Conservation (phyloP, 2,329 filamentous ascomycete genomes). For the Phialophora macrospora region DNA sequence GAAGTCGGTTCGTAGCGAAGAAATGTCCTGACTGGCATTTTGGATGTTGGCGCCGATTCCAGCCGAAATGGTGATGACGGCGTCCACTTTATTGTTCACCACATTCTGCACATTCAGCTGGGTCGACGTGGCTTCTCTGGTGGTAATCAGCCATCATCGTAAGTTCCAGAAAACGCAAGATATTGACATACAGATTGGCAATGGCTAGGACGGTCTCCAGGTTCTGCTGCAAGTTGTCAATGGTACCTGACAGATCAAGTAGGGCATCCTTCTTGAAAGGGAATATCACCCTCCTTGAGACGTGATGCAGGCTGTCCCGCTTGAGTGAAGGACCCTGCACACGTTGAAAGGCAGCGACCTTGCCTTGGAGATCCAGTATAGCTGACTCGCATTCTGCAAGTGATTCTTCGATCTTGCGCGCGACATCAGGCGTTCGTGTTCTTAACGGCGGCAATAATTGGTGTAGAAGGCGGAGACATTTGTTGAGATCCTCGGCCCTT, state of each 20-base stretch:
- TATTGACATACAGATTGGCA: slow-evolving; percentile 3
- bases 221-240: slow-evolving; percentile 16
- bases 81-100: slow-evolving; percentile 11
- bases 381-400: not conserved
- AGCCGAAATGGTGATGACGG: slow-evolving; percentile 1
- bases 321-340: slow-evolving; percentile 7
- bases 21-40: not conserved
- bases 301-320: slow-evolving; percentile 7
- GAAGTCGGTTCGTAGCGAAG: slow-evolving; percentile 2
- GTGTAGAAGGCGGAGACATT: slow-evolving; percentile 3
- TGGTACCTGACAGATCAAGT: slow-evolving; percentile 3
- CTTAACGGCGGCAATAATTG: slow-evolving; percentile 12
- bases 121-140: slow-evolving; percentile 3
- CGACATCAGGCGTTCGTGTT: slow-evolving; percentile 3
- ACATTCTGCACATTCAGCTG: not conserved
- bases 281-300: slow-evolving; percentile 10
- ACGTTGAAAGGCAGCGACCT: slow-evolving; percentile 9
- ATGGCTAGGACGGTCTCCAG: slow-evolving; percentile 15
- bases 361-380: slow-evolving; percentile 1
- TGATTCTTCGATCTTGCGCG: slow-evolving; percentile 5
- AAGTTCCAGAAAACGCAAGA: not conserved
- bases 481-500: slow-evolving; percentile 5
- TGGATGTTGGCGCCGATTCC: slow-evolving; percentile 2
- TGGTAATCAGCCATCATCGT: not conserved
- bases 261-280: slow-evolving; percentile 13